Evolutionary conservation across 139 green algal species (phyloP), one percentile per base, ranked within the genome.

Genomic region (Trebouxia sp.): DNA sequence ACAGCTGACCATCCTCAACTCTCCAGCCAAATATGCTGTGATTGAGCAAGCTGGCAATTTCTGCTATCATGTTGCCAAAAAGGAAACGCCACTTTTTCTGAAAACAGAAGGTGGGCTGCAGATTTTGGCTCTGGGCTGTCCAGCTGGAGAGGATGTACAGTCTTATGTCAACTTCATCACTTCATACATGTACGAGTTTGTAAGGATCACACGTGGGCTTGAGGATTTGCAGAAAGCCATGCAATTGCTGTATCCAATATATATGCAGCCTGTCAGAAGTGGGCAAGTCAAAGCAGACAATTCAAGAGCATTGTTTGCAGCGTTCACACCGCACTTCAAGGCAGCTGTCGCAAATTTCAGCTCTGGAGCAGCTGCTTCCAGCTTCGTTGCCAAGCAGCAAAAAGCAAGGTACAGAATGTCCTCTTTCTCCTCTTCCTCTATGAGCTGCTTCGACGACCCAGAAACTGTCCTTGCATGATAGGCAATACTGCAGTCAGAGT

Each of bases 231-330:
- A 83, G 50, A 56, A 39, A n/a, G 56, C 78, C 43, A 38, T 39
- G n/a, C 47, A 79, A 38, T 20, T 58, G n/a, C 53, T 88, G 55
- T 87, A 56, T 30, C 79, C 83, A 5, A 70, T 79, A 1, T 88
- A 88, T 45, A 42, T 83, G 38, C 42, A 56, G 65, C 85, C 80
- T 24, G 76, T 85, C 55, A 65, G 41, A 37, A 53, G 75, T 56
- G 79, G 79, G 12, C 53, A 32, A 5, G 42, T 85, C 48, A 45
- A 78, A 62, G 43, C 22, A 5, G 6, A 47, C 24, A 20, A 80
- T 30, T 20, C 24, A n/a, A n/a, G 1, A 22, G 51, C 32, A 11
- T 28, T 79, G 28, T 56, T 37, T 67, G 30, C 47, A 26, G 77
- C 84, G 38, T 43, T 82, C 50, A 26, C 12, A 15, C 10, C 81